These are phyloP conservation scores for Coniochaeta ligniaria DNA, from an alignment of 2,329 filamentous ascomycete genomes.

Conservation along the genomic window DNA sequence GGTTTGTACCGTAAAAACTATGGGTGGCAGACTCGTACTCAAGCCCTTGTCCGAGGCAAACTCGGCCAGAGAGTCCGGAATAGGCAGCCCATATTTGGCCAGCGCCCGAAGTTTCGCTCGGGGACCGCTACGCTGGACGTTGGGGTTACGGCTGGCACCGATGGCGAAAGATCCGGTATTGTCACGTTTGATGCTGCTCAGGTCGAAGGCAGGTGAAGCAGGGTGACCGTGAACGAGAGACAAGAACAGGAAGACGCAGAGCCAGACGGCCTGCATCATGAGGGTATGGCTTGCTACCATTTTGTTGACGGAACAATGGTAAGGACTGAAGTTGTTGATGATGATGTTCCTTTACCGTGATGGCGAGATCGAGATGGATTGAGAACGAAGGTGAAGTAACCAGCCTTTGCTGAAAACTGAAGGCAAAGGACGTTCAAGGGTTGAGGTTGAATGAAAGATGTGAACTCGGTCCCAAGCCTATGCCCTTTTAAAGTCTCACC, in stretches of 20 bases:
- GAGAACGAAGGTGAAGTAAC: neutral
- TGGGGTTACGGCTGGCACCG: conserved; percentile 18
- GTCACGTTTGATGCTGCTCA: neutral
- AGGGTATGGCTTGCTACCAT: neutral
- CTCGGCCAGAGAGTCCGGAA: conserved; percentile 18
- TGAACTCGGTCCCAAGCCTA: neutral
- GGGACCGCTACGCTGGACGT: conserved; percentile 24
- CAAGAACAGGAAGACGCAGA: conserved; percentile 5
- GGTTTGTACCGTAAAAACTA: neutral
- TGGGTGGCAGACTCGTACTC: neutral
- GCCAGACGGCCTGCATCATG: conserved; percentile 5
- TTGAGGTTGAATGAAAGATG: neutral
- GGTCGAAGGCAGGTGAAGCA: neutral
- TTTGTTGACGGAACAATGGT: neutral
- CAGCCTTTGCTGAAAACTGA: neutral
- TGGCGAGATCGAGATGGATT: neutral
- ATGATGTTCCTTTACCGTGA: neutral
- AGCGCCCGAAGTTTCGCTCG: conserved; percentile 23
- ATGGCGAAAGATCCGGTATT: conserved; percentile 6
- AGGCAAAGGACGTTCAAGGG: neutral
- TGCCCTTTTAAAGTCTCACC: neutral
- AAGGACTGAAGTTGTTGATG: neutral
- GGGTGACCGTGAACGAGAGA: conserved; percentile 3
- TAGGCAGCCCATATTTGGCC: conserved; percentile 26
- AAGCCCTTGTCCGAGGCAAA: conserved; percentile 4